Evolutionary conservation across 768 basidiomycete species (phyloP).

Genomic region (Pulveroboletus sp.): DNA sequence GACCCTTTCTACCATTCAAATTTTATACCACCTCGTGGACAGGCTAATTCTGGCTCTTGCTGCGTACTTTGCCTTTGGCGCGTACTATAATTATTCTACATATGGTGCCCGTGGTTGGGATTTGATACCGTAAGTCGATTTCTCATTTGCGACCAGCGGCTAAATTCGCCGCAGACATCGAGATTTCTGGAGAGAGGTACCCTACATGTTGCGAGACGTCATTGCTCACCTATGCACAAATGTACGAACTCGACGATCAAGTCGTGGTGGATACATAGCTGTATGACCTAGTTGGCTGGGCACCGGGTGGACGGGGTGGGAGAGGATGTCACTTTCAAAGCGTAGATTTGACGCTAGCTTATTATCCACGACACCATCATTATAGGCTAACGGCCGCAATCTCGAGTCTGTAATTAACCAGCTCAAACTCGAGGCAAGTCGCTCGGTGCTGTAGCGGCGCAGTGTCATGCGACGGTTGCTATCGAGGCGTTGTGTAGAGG

Average conservation of each 20-base stretch:
- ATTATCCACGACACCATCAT: constrained; percentile 6
- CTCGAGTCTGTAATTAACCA: neutral
- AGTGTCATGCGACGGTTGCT: no score
- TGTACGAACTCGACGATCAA: constrained; percentile 61
- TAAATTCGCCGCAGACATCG: constrained; percentile 53
- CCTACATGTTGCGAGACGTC: constrained; percentile 79
- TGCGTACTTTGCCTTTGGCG: constrained; percentile 72
- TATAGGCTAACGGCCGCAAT: neutral
- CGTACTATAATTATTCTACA: constrained; percentile 83
- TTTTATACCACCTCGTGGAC: constrained; percentile 37
- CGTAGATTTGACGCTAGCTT: constrained; percentile 6
- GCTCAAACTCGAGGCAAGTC: neutral
- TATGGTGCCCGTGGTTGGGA: constrained; percentile 83
- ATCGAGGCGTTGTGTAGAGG: constrained; percentile 5
- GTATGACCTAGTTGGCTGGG: constrained; percentile 41
- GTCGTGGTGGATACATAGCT: constrained; percentile 71
- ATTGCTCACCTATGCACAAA: constrained; percentile 71
- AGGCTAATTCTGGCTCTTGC: constrained; percentile 52
- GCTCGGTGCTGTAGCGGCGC: neutral
- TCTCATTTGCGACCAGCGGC: constrained; percentile 1
- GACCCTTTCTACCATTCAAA: constrained; percentile 1
- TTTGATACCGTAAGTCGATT: constrained; percentile 72
- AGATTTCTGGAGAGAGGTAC: constrained; percentile 87
- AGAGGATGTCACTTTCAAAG: constrained; percentile 1
- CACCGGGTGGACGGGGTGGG: neutral